Base-by-base conservation (phyloP, 1,284 basidiomycete species). In the Hymenochaete sp. region DNA sequence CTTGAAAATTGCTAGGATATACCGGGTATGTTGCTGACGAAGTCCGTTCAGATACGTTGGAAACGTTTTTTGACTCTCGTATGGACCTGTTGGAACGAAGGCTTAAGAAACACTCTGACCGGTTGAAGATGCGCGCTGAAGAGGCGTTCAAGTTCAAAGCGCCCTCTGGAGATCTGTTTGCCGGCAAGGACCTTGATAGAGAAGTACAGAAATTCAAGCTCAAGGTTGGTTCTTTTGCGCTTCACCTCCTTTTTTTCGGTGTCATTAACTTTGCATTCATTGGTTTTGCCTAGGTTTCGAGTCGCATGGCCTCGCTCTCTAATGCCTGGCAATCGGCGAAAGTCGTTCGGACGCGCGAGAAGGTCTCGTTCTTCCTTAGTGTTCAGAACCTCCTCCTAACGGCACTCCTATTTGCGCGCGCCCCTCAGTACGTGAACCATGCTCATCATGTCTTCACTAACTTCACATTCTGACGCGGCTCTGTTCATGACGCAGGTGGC, bases 21-120 rank as follows among this genome's bases (percentile, higher is more conserved):
- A 22, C 38, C 37, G 25, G 28, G 6, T 32, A 28, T 35, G 24
- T 14, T 62, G 55, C 37, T 48, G 38, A 24, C 29, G 43, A 45
- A 45, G n/a, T n/a, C n/a, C 54, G 86, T n/a, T 11, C 18, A 47
- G 85, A 89, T 59, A 89, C 86, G n/a, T 68, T 90, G 62, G 87
- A 92, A 62, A 92, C 88, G 1, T 92, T 82, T 59, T 89, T 87
- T 56, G 90, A 95, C 64, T 91, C 92, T 2, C 81, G 88, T 53
- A 69, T 96, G 51, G 93, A 96, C 62, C 74, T 96, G 1, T 68
- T 93, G 28, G 90, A 95, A 58, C 79, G 93, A 29, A 79, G 80
- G 46, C 74, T 93, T 26, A 83, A 89, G 62, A 90, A 86, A 47
- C 89, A 91, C 55, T 82, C 86, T 48, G 84, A 90, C 51, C 73